Evolutionary conservation across 148 eudicot species (phyloP).

Genomic region (Rhododendron simsii): DNA sequence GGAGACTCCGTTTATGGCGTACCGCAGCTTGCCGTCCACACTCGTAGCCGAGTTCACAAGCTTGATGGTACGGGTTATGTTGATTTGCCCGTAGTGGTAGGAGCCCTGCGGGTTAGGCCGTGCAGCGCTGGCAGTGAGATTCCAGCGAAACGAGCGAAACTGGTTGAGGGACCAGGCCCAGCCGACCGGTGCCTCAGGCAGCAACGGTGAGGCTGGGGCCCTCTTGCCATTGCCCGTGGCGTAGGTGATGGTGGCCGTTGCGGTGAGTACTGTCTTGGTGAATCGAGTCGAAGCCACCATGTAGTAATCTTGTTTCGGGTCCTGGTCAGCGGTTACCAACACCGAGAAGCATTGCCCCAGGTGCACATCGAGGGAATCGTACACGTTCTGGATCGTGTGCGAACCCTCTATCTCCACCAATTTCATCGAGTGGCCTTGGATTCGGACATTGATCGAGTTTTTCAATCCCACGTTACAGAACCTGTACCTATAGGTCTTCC

Average conservation of each 20-base stretch:
- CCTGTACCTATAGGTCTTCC: conserved; percentile 61
- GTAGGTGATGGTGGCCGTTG: conserved; percentile 39
- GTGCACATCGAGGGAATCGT: conserved; percentile 59
- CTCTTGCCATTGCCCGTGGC: conserved; percentile 24
- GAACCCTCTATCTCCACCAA: conserved; percentile 66
- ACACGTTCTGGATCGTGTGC: conserved; percentile 54
- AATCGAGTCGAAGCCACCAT: conserved; percentile 57
- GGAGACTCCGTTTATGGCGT: conserved; percentile 57
- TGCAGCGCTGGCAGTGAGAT: conserved; percentile 74
- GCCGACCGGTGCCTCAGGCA: conserved; percentile 45
- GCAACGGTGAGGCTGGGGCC: conserved; percentile 29
- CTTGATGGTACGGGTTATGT: conserved; percentile 62
- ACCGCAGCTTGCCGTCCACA: conserved; percentile 54
- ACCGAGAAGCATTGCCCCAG: conserved; percentile 65
- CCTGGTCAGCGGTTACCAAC: conserved; percentile 52
- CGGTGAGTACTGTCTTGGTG: conserved; percentile 40
- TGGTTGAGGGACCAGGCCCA: conserved; percentile 73
- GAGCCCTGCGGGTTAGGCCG: conserved; percentile 87
- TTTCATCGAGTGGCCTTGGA: conserved; percentile 55
- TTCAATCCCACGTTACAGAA: conserved; percentile 69
- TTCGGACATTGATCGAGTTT: conserved; percentile 44
- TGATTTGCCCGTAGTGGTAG: conserved; percentile 58
- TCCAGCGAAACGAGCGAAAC: conserved; percentile 65
- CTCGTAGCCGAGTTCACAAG: conserved; percentile 34
- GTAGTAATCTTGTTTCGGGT: conserved; percentile 52